Conservation (phyloP, 2,329 filamentous ascomycete genomes). For the Allantophomopsis lycopodina region DNA sequence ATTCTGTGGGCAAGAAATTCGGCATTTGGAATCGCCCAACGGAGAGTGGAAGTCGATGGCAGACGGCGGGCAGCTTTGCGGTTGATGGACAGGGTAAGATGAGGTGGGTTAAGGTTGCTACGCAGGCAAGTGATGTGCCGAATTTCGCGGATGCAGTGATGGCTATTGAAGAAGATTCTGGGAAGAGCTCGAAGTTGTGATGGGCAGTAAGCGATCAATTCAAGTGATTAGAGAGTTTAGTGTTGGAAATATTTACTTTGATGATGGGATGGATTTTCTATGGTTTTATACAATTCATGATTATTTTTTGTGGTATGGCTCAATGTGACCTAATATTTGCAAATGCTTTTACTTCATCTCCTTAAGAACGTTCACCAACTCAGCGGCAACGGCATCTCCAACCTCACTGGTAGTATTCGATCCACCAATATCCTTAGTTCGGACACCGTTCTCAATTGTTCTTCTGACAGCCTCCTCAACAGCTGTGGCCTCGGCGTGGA, state of each 20-base stretch:
- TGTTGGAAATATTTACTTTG: no score
- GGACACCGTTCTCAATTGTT: constrained; percentile 65
- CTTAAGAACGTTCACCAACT: constrained; percentile 54
- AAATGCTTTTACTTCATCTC: constrained; percentile 5
- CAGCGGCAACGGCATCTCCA: constrained; percentile 68
- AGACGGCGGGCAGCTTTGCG: constrained; percentile 52
- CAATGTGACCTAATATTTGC: no score
- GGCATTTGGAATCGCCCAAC: constrained; percentile 52
- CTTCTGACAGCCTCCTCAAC: constrained; percentile 72
- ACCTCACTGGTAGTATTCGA: constrained; percentile 58
- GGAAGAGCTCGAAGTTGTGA: no score
- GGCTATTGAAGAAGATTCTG: constrained; percentile 7
- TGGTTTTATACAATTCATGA: no score
- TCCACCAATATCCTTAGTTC: constrained; percentile 79
- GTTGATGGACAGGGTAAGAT: constrained; percentile 37
- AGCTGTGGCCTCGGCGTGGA: constrained; percentile 61
- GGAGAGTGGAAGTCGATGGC: constrained; percentile 55
- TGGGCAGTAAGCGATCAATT: no score
- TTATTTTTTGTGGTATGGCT: no score
- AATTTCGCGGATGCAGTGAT: constrained; percentile 34
- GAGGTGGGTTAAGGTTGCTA: constrained; percentile 33
- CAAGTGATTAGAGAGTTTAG: no score
- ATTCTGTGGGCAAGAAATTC: constrained; percentile 43
- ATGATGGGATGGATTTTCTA: no score
- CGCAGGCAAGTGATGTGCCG: constrained; percentile 35